phyloP scores from a whole-genome alignment of 2,329 filamentous ascomycete species.

The Chlorencoelia australis region DNA sequence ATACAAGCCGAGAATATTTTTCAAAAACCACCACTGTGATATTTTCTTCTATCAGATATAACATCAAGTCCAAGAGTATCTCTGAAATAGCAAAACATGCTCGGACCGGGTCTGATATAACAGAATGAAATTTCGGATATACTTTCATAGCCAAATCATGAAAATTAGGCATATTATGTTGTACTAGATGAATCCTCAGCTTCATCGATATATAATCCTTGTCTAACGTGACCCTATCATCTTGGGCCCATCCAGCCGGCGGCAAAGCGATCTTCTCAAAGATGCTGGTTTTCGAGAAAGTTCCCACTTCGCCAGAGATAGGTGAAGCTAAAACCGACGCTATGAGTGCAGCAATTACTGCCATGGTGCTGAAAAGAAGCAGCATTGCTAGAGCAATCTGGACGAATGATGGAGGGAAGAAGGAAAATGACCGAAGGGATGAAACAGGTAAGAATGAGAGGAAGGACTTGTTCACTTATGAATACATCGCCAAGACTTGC shows the following conservation, averaged over 20 bases:
- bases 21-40: no score
- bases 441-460: no score
- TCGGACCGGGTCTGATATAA: no score
- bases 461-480: no score
- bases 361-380: slow-evolving; percentile 5
- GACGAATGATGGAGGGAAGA: no score
- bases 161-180: slow-evolving; percentile 24
- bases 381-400: no score
- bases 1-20: no score
- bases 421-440: no score
- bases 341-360: slow-evolving; percentile 4
- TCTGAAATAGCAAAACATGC: background rate
- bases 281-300: slow-evolving; percentile 13
- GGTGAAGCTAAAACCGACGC: slow-evolving; percentile 5
- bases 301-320: no score
- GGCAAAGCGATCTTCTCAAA: slow-evolving; percentile 18
- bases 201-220: slow-evolving; percentile 19
- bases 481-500: no score
- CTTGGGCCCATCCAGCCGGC: slow-evolving; percentile 19
- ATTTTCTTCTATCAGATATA: background rate
- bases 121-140: slow-evolving; percentile 1
- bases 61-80: background rate
- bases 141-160: slow-evolving; percentile 24
- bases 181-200: slow-evolving; percentile 21
- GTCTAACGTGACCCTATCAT: slow-evolving; percentile 15